Percentiles rank a stretch among this genome's conserved stretches.
Evolutionary conservation across 192 early-diverging fungal genomes (phyloP).

Genomic region (Podila horticola): DNA sequence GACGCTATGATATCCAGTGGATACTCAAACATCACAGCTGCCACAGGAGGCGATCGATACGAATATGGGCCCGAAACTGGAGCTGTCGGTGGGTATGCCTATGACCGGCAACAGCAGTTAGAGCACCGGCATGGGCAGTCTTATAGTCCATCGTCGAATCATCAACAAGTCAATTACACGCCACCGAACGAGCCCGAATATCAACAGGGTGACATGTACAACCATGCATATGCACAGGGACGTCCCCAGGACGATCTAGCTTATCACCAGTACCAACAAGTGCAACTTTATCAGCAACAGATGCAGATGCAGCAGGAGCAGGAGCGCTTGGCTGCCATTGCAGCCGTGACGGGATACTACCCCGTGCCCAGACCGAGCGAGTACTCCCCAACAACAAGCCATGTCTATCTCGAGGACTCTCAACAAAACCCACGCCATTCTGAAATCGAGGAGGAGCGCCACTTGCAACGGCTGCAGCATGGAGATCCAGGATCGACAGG

Average conservation of each 20-base stretch:
- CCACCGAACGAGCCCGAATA: constrained; percentile 12
- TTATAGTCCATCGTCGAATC: background rate
- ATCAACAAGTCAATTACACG: constrained; percentile 2
- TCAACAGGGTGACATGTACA: constrained; percentile 9
- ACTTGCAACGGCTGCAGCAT: background rate
- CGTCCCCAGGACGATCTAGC: background rate
- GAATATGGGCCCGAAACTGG: background rate
- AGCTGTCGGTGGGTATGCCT: constrained; percentile 8
- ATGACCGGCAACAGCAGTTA: background rate
- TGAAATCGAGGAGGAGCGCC: background rate
- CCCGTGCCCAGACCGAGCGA: background rate
- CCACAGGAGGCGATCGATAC: background rate
- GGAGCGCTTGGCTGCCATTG: background rate
- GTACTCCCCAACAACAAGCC: background rate
- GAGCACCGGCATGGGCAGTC: background rate
- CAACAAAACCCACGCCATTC: background rate
- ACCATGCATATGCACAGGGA: constrained; percentile 4
- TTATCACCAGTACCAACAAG: constrained; percentile 3
- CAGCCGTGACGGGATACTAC: background rate
- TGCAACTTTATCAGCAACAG: constrained; percentile 5
- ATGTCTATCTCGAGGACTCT: background rate
- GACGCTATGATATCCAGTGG: constrained; percentile 5
- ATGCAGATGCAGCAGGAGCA: background rate
- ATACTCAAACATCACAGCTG: background rate
- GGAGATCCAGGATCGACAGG: background rate